These are phyloP conservation scores for Zygnema circumcarinatum DNA, from an alignment of 139 green algal species.

Conservation along the genomic window DNA sequence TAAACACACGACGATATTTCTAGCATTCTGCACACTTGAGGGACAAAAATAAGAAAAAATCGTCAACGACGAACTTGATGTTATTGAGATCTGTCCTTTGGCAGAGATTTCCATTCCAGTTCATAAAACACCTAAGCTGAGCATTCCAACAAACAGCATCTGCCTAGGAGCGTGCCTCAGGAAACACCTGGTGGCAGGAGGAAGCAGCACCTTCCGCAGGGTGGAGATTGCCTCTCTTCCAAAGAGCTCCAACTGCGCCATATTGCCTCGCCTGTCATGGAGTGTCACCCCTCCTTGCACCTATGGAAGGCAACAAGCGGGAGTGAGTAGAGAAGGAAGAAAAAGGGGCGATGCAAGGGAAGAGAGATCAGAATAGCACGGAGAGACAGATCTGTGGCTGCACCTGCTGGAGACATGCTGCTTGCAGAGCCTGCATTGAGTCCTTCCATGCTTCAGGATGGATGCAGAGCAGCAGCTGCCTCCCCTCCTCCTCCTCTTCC, in stretches of 20 bases:
- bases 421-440: slow-evolving; percentile 27
- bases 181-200: background rate
- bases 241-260: slow-evolving; percentile 3
- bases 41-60: background rate
- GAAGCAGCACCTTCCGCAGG: background rate
- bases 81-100: too few relatives aligned
- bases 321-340: background rate
- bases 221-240: background rate
- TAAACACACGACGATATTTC: background rate
- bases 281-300: background rate
- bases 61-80: too few relatives aligned
- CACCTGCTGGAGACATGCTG: too few relatives aligned
- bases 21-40: too few relatives aligned
- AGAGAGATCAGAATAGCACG: background rate
- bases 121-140: too few relatives aligned
- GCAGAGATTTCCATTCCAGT: too few relatives aligned
- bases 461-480: slow-evolving; percentile 27
- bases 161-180: too few relatives aligned
- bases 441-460: slow-evolving; percentile 38
- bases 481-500: background rate
- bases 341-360: background rate
- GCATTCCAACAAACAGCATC: too few relatives aligned
- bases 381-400: background rate
- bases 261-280: background rate
- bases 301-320: background rate